Conservation (phyloP, 2,329 filamentous ascomycete genomes). For the Sclerotinia sclerotiorum region DNA sequence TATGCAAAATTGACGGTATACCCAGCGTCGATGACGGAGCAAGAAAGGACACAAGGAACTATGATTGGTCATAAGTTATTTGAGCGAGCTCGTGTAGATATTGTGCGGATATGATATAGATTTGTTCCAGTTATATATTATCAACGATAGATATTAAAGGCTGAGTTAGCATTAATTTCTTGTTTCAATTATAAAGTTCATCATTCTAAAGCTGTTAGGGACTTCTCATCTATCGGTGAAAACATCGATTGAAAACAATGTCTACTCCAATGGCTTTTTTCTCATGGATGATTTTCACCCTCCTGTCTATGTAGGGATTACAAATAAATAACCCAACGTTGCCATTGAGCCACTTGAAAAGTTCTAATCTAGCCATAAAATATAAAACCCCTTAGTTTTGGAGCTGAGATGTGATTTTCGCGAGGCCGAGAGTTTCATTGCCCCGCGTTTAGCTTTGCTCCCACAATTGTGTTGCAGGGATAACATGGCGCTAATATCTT, state of each 20-base stretch:
- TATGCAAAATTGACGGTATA: slow-evolving; percentile 78
- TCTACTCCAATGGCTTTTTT: neutral
- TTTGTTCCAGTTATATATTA: too few relatives aligned
- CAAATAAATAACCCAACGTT: neutral
- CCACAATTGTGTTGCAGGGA: slow-evolving; percentile 14
- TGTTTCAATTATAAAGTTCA: neutral
- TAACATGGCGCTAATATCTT: slow-evolving; percentile 20
- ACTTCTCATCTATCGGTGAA: neutral
- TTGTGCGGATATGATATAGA: slow-evolving; percentile 65
- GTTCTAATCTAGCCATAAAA: neutral
- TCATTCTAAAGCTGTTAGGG: neutral
- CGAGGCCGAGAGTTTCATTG: neutral
- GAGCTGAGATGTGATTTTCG: slow-evolving; percentile 11
- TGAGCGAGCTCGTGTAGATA: slow-evolving; percentile 81
- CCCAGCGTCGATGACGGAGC: slow-evolving; percentile 59
- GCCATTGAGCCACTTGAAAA: neutral
- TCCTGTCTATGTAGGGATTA: neutral
- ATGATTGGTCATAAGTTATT: slow-evolving; percentile 74
- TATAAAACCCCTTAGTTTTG: neutral
- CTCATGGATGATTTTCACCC: neutral
- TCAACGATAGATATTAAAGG: neutral
- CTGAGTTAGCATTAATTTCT: neutral
- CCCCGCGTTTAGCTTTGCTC: slow-evolving; percentile 9
- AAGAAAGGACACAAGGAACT: slow-evolving; percentile 55
- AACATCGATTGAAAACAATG: neutral